These are phyloP conservation scores for Wickerhamomyces sydowiorum DNA, from an alignment of 805 yeast genomes.

Conservation along the genomic window DNA sequence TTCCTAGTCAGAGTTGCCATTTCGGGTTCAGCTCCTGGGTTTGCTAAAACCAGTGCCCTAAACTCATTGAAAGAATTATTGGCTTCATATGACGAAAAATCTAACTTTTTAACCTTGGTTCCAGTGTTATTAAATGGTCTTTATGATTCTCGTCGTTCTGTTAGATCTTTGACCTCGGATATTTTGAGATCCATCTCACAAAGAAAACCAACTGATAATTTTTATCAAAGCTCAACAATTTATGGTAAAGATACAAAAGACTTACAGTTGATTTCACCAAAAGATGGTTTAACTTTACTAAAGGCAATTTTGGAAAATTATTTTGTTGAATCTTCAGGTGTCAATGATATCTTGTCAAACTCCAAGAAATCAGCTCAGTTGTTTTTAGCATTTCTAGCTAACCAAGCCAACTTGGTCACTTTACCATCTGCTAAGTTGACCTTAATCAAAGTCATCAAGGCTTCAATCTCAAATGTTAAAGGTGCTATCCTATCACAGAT, in stretches of 20 bases:
- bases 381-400: constrained; percentile 57
- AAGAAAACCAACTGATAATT: constrained; percentile 31
- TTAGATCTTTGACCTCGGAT: constrained; percentile 41
- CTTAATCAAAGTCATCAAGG: constrained; percentile 40
- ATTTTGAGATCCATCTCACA: constrained; percentile 31
- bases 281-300: constrained; percentile 50
- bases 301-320: constrained; percentile 37
- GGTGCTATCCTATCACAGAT: constrained; percentile 42
- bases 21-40: constrained; percentile 53
- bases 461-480: constrained; percentile 28
- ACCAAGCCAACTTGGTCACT: constrained; percentile 52
- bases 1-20: constrained; percentile 53
- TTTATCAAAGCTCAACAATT: constrained; percentile 46
- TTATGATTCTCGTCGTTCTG: constrained; percentile 40
- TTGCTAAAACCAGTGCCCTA: constrained; percentile 47
- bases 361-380: constrained; percentile 54
- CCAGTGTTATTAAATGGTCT: constrained; percentile 56
- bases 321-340: constrained; percentile 43
- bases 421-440: constrained; percentile 52
- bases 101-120: constrained; percentile 45
- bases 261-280: constrained; percentile 55
- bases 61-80: constrained; percentile 30
- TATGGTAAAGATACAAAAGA: constrained; percentile 47
- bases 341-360: constrained; percentile 33
- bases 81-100: constrained; percentile 28